phyloP scores from a whole-genome alignment of 306 rosid genomes.

The Erythrophleum fordii region DNA sequence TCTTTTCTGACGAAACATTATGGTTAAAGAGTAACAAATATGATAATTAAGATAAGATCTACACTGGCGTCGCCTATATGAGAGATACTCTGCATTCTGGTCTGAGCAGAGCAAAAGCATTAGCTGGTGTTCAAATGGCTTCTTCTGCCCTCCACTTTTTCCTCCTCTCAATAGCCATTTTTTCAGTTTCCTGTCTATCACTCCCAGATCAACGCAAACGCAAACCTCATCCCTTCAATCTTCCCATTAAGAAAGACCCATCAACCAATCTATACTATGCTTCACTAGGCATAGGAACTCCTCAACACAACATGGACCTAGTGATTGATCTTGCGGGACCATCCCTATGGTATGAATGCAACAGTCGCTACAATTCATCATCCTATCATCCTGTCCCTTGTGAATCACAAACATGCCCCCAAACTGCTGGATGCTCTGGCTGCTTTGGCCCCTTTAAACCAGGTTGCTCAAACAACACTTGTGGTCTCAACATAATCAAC shows the following conservation, averaged over 20 bases:
- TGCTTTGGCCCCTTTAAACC: constrained; percentile 49
- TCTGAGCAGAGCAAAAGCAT: neutral
- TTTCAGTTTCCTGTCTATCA: neutral
- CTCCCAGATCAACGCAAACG: neutral
- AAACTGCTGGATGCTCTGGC: neutral
- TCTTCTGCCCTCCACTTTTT: constrained; percentile 3
- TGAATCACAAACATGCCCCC: constrained; percentile 38
- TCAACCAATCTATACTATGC: constrained; percentile 48
- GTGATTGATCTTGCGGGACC: constrained; percentile 48
- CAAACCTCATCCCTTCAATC: constrained; percentile 30
- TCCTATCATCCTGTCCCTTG: constrained; percentile 33
- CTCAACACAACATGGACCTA: constrained; percentile 32
- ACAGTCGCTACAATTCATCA: constrained; percentile 42
- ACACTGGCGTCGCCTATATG: neutral
- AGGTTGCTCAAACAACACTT: constrained; percentile 47
- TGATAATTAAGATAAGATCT: neutral
- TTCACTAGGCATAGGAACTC: constrained; percentile 50
- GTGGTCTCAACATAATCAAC: neutral
- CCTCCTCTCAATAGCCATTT: neutral
- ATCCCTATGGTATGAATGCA: constrained; percentile 43
- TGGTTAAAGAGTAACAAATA: neutral
- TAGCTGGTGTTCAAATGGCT: constrained; percentile 1
- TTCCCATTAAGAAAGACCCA: constrained; percentile 46
- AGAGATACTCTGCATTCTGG: neutral
- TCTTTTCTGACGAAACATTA: neutral